These are phyloP conservation scores for Vitis cinerea DNA, from an alignment of 164 flowering plant genomes.

Conservation along the genomic window DNA sequence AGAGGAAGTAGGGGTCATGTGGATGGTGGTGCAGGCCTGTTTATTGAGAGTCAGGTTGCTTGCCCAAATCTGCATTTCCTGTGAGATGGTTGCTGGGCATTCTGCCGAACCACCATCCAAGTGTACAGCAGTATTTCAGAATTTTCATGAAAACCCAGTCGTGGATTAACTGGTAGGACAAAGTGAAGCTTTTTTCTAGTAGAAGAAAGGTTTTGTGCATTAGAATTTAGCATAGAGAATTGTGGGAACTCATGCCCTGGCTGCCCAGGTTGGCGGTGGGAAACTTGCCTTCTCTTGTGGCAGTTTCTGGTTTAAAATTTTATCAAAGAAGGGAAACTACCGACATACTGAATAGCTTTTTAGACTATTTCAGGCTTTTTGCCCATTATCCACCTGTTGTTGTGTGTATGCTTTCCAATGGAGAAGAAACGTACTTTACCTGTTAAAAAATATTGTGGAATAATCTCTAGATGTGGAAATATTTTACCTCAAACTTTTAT, in stretches of 20 bases:
- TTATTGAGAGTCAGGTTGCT: constrained; percentile 14
- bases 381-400: neutral
- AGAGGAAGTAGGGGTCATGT: no score
- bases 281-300: constrained; percentile 51
- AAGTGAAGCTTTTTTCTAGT: constrained; percentile 6
- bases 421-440: neutral
- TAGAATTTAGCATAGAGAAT: constrained; percentile 18
- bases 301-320: constrained; percentile 35
- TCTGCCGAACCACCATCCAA: constrained; percentile 6
- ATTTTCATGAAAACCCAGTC: constrained; percentile 1
- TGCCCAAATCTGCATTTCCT: constrained; percentile 9
- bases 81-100: neutral
- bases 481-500: no score
- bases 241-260: constrained; percentile 19
- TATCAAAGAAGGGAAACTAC: constrained; percentile 1
- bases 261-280: constrained; percentile 57
- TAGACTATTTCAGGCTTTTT: neutral
- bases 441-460: neutral
- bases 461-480: neutral
- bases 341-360: constrained; percentile 3
- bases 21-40: constrained; percentile 14
- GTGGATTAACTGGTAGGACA: constrained; percentile 9
- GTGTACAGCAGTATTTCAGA: constrained; percentile 31
- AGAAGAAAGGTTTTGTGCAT: constrained; percentile 15
- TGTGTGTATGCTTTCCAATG: constrained; percentile 7